These are phyloP conservation scores for Boletus rex-veris DNA, from an alignment of 768 basidiomycete species.

Conservation along the genomic window DNA sequence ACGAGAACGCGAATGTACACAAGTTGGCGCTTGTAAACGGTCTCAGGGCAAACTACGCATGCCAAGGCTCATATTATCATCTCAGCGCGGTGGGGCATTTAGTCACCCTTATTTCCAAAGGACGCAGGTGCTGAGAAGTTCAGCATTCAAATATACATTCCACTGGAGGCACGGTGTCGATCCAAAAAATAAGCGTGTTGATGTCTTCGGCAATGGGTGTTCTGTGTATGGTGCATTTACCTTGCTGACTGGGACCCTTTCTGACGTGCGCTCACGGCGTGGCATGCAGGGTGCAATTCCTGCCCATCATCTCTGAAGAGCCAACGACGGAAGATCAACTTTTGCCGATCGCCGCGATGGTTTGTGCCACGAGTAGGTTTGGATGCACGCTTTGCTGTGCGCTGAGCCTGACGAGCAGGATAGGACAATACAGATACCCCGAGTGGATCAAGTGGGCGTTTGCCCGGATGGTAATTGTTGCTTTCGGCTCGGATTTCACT, in stretches of 20 bases:
- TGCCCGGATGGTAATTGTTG: neutral
- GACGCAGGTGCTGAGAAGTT: conserved; percentile 29
- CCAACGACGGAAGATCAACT: conserved; percentile 50
- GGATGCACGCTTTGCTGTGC: conserved; percentile 31
- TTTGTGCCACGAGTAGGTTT: conserved; percentile 19
- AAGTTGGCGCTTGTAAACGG: conserved; percentile 32
- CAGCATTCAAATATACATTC: conserved; percentile 43
- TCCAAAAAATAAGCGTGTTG: conserved; percentile 51
- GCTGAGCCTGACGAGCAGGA: neutral
- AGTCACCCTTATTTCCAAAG: neutral
- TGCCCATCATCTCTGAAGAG: conserved; percentile 52
- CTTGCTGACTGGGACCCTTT: conserved; percentile 6
- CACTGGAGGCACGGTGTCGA: conserved; percentile 53
- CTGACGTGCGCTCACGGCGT: conserved; percentile 3
- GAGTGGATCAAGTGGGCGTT: neutral
- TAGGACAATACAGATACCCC: neutral
- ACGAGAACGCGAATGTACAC: conserved; percentile 40
- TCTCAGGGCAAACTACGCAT: conserved; percentile 33
- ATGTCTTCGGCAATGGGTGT: conserved; percentile 62
- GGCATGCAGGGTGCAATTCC: conserved; percentile 51
- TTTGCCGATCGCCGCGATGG: conserved; percentile 61
- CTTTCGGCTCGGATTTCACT: too few relatives aligned
- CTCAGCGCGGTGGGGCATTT: conserved; percentile 2
- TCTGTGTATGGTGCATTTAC: conserved; percentile 42
- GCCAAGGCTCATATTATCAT: conserved; percentile 1